Percentiles rank a stretch among this genome's conserved stretches.
phyloP scores from a whole-genome alignment of 2,329 filamentous ascomycete species.

The Rutstroemia sp. region DNA sequence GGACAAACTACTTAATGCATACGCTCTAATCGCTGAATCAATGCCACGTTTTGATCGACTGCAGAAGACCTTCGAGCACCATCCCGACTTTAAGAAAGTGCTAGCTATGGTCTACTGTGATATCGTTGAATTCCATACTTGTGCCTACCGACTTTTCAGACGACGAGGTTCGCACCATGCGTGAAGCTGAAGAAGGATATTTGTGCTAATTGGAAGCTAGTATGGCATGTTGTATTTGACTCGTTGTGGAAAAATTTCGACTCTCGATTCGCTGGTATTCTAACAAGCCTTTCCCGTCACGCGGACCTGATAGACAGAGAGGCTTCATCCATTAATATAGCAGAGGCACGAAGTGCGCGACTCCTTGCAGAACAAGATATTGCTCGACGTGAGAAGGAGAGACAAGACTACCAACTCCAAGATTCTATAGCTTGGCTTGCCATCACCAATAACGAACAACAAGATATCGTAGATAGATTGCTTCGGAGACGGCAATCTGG shows the following conservation, averaged over 20 bases:
- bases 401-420: background rate
- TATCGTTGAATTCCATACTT: conserved; percentile 33
- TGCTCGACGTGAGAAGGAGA: background rate
- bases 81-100: conserved; percentile 26
- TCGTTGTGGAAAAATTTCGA: conserved; percentile 16
- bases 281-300: conserved; percentile 9
- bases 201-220: background rate
- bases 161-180: conserved; percentile 15
- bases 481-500: conserved; percentile 1
- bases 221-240: conserved; percentile 13
- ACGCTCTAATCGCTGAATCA: conserved; percentile 33
- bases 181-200: background rate
- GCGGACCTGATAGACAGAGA: conserved; percentile 14
- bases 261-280: conserved; percentile 9
- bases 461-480: background rate
- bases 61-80: conserved; percentile 25
- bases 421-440: conserved; percentile 12
- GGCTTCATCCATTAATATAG: conserved; percentile 11
- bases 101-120: conserved; percentile 32
- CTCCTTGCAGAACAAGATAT: conserved; percentile 5
- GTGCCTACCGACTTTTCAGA: conserved; percentile 27
- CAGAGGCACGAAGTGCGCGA: conserved; percentile 9
- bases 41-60: conserved; percentile 32
- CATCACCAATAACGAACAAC: conserved; percentile 7
- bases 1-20: conserved; percentile 32